Evolutionary conservation across 108 stramenopile species (phyloP), one percentile per base, ranked within the genome.

Genomic region (Craspedostauros australis): DNA sequence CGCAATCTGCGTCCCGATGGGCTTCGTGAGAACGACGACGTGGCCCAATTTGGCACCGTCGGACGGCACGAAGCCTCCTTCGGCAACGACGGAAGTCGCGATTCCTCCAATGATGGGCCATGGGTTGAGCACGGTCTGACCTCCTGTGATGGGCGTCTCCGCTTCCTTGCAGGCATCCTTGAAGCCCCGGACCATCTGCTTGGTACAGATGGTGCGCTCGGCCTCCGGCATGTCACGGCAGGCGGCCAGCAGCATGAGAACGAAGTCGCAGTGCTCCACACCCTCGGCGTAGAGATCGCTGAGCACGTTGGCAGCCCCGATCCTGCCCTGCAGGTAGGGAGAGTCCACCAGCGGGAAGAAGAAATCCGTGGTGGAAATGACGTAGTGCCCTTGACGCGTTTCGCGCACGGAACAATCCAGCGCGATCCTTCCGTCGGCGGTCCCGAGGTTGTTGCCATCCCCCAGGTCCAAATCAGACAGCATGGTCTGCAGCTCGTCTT

Each of bases 91-190:
- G 0, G 86, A 71, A 12, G 82, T 91, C 1, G 89, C 89, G 27
- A 85, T 81, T 38, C 89, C 89, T 21, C 89, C 89, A 66, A 91
- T 87, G 22, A 91, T 84, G 9, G 86, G 84, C 89, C 89, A 91
- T 6, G 89, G 89, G 66, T 91, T 91, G 42, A 85, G 47, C 9
- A 91, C 89, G 0, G 89, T 91, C 67, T 91, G 89, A 18, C 89
- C 89, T 7, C 89, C 89, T 22, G 83, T 84, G n/a, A 91, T 68
- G 33, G 61, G 24, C 28, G 85, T 83, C 34, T 57, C 84, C 14
- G 84, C 84, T 43, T 87, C 83, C 20, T 53, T 25, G 50, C 82
- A 84, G 8, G 86, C 82, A 64, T 88, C 86, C 7, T 77, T 76
- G 60, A 91, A 91, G 2, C 89, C 89, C 12, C 75, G 56, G 0